phyloP scores from a whole-genome alignment of 129 eudicot species.

The Dittrichia graveolens region DNA sequence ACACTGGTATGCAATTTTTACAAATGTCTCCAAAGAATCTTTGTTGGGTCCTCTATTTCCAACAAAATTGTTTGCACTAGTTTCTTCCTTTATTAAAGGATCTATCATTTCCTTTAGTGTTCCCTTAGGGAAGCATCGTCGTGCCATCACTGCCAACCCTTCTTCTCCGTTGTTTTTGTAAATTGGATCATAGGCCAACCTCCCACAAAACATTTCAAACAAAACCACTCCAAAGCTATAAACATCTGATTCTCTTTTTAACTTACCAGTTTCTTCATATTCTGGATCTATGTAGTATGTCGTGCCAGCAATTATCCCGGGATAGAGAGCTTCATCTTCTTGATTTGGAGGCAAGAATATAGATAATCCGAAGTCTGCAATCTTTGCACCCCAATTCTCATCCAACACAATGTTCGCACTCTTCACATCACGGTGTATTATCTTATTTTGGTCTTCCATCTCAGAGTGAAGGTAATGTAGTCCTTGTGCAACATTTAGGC shows the following conservation, averaged over 20 bases:
- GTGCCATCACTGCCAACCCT: background rate
- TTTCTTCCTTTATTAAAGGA: background rate
- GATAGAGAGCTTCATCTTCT: background rate
- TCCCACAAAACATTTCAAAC: background rate
- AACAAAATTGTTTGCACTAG: background rate
- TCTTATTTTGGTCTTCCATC: background rate
- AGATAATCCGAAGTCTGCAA: background rate
- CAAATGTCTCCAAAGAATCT: background rate
- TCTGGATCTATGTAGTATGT: background rate
- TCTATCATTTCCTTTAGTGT: background rate
- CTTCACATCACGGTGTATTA: constrained; percentile 1
- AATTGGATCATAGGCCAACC: background rate
- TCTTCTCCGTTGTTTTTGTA: background rate
- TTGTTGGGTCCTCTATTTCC: background rate
- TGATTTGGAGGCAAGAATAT: background rate
- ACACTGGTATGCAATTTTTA: background rate
- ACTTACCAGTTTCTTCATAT: background rate
- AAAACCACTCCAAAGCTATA: background rate
- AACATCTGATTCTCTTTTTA: background rate
- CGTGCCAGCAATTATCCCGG: background rate
- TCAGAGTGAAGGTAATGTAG: too few relatives aligned
- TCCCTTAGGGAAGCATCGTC: background rate
- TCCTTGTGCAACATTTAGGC: too few relatives aligned
- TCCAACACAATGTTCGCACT: background rate
- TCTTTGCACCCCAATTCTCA: background rate